Evolutionary conservation across 2,329 filamentous ascomycete genomes (phyloP).

Genomic region (Ophiostoma himal-ulmi): DNA sequence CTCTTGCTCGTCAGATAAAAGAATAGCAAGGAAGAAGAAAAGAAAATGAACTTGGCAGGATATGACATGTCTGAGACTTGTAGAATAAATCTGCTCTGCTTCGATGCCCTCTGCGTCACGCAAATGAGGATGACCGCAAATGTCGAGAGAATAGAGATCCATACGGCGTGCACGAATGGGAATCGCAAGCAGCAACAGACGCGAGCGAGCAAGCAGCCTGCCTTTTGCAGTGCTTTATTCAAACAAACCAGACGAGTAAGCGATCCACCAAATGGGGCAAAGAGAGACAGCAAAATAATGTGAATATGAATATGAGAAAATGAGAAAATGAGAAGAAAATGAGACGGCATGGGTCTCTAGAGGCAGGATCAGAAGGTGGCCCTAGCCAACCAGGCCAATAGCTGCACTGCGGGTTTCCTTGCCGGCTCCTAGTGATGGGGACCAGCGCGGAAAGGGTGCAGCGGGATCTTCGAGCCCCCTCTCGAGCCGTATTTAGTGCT

Average conservation of each 20-base stretch:
- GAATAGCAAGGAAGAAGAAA: neutral
- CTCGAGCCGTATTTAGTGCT: neutral
- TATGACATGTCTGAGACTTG: neutral
- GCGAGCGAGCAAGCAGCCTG: neutral
- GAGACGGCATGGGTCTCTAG: neutral
- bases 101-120: neutral
- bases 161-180: neutral
- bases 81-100: neutral
- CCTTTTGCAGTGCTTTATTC: too few species aligned
- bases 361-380: constrained; percentile 18
- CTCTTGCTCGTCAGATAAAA: neutral
- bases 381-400: constrained; percentile 16
- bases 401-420: neutral
- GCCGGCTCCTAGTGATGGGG: constrained; percentile 1
- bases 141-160: neutral
- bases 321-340: neutral
- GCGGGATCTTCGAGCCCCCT: neutral
- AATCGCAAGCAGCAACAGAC: neutral
- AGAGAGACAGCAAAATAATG: neutral
- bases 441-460: neutral
- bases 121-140: neutral
- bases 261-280: neutral
- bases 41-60: neutral
- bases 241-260: too few species aligned
- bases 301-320: neutral